These are phyloP conservation scores for Cercospora citrullina DNA, from an alignment of 2,329 filamentous ascomycete genomes.

Conservation along the genomic window DNA sequence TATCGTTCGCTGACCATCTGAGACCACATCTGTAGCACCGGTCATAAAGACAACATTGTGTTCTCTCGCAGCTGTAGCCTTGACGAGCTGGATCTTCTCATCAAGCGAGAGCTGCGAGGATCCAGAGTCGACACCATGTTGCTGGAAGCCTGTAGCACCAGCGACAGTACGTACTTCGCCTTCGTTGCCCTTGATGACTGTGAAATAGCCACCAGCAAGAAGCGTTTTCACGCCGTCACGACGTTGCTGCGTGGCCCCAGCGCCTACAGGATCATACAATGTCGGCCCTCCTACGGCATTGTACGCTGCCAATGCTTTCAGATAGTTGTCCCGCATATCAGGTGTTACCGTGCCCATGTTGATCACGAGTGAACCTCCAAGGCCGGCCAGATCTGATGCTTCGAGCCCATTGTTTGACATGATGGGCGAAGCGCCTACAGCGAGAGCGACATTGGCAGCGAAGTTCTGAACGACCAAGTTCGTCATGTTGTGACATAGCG, in stretches of 20 bases:
- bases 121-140: slow-evolving; percentile 82
- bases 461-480: slow-evolving; percentile 96
- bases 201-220: slow-evolving; percentile 72
- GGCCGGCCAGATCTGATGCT: slow-evolving; percentile 72
- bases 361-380: slow-evolving; percentile 78
- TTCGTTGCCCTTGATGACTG: slow-evolving; percentile 93
- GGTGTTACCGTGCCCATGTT: slow-evolving; percentile 93
- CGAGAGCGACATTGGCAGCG: slow-evolving; percentile 84
- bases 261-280: slow-evolving; percentile 86
- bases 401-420: slow-evolving; percentile 89
- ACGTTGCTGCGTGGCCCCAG: slow-evolving; percentile 76
- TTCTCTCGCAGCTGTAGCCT: slow-evolving; percentile 65
- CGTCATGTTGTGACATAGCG: slow-evolving; percentile 89
- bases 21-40: slow-evolving; percentile 73
- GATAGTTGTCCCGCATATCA: slow-evolving; percentile 69
- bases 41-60: slow-evolving; percentile 79
- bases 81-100: slow-evolving; percentile 64
- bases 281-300: slow-evolving; percentile 74
- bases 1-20: slow-evolving; percentile 68
- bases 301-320: slow-evolving; percentile 75
- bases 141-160: slow-evolving; percentile 56
- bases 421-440: slow-evolving; percentile 84
- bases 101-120: slow-evolving; percentile 53
- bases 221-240: slow-evolving; percentile 70
- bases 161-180: slow-evolving; percentile 77